Conservation (phyloP, 495 filamentous ascomycete species). For the Gamarada debralockiae region DNA sequence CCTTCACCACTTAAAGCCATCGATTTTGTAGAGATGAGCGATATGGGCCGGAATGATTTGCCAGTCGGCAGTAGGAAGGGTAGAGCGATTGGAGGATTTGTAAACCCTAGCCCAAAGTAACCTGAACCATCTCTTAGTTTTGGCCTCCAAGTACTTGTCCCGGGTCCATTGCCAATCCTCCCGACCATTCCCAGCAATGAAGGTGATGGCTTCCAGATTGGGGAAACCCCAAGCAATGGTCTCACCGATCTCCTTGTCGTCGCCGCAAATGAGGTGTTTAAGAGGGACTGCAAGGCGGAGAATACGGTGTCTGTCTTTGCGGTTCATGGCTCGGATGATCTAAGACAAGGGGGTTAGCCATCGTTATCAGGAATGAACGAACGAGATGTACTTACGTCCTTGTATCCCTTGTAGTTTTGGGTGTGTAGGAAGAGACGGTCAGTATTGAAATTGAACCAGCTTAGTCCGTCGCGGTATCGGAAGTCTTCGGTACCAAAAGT, state of each 20-base stretch:
- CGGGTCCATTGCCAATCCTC: no score
- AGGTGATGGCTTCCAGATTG: background rate
- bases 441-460: slow-evolving; percentile 7
- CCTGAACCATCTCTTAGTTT: no score
- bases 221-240: background rate
- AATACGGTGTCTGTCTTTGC: background rate
- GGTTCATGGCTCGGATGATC: background rate
- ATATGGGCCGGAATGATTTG: no score
- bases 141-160: no score
- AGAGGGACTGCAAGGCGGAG: slow-evolving; percentile 4
- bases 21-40: no score
- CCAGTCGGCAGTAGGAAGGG: no score
- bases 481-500: slow-evolving; percentile 11
- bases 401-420: background rate
- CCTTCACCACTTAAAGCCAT: no score
- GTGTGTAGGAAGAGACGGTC: slow-evolving; percentile 15
- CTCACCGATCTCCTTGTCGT: background rate
- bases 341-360: background rate
- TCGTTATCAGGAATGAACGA: no score
- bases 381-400: no score
- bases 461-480: background rate
- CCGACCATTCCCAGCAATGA: background rate
- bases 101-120: no score
- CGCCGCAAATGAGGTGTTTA: background rate
- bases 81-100: no score